Evolutionary conservation across 352 stramenopile genomes (phyloP).

Genomic region (Pythium sp.): DNA sequence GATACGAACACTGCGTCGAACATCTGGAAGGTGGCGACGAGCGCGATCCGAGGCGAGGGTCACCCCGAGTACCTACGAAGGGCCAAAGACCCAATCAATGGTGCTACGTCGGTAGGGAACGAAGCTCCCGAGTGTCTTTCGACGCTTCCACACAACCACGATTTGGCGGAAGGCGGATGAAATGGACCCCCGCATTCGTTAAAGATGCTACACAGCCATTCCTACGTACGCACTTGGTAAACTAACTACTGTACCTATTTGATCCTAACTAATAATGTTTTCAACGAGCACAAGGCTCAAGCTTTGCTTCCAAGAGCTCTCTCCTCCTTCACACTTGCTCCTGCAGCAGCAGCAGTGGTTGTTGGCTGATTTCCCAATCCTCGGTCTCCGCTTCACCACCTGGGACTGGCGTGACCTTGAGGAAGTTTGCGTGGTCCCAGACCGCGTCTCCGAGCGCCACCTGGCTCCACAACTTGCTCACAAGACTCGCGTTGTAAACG

Average conservation of each 20-base stretch:
- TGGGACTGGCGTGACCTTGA: slow-evolving; percentile 15
- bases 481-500: slow-evolving; percentile 83
- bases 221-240: background rate
- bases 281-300: background rate
- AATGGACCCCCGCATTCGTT: background rate
- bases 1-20: too few species aligned
- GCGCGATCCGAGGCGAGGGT: too few species aligned
- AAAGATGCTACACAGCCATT: background rate
- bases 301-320: background rate
- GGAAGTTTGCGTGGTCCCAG: slow-evolving; percentile 81
- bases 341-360: background rate
- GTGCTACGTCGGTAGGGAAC: too few species aligned
- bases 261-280: background rate
- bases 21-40: too few species aligned
- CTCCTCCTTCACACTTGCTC: background rate
- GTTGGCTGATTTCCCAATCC: slow-evolving; percentile 10
- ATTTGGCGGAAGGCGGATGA: too few species aligned
- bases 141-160: too few species aligned
- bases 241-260: background rate
- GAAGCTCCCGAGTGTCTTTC: too few species aligned
- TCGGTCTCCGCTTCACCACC: slow-evolving; percentile 11
- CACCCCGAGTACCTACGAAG: too few species aligned
- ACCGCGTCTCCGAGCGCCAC: slow-evolving; percentile 67
- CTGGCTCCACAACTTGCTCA: slow-evolving; percentile 80
- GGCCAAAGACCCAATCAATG: too few species aligned